Conservation (phyloP, 192 early-diverging fungal species). For the Allomyces javanicus region DNA sequence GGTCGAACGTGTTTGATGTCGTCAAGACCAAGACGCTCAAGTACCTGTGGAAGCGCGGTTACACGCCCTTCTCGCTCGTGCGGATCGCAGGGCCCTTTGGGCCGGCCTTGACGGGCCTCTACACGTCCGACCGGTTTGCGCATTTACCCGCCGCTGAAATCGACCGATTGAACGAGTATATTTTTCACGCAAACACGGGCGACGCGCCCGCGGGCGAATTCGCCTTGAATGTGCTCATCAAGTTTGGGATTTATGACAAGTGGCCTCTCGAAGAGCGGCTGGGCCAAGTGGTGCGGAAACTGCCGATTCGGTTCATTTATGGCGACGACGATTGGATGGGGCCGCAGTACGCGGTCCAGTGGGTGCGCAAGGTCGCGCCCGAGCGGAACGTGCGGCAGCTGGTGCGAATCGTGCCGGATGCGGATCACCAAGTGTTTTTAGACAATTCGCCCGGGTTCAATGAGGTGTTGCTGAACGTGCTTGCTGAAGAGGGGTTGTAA, state of each 20-base stretch:
- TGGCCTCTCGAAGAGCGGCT: constrained; percentile 50
- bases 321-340: constrained; percentile 81
- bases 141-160: constrained; percentile 45
- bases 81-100: constrained; percentile 60
- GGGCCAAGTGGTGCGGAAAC: constrained; percentile 15
- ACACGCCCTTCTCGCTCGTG: constrained; percentile 62
- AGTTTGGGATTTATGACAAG: constrained; percentile 64
- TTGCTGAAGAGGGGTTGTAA: too few species aligned
- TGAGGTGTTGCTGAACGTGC: too few species aligned
- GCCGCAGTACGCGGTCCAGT: constrained; percentile 41
- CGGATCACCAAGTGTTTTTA: constrained; percentile 63
- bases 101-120: constrained; percentile 25
- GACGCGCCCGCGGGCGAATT: constrained; percentile 64
- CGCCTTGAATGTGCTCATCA: constrained; percentile 52
- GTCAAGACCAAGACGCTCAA: constrained; percentile 9
- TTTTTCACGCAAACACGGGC: constrained; percentile 52
- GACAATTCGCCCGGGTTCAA: constrained; percentile 55
- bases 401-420: constrained; percentile 1
- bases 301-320: constrained; percentile 63
- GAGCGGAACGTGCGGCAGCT: constrained; percentile 9
- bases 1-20: too few species aligned
- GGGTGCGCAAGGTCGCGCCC: not conserved
- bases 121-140: constrained; percentile 38
- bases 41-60: constrained; percentile 53
- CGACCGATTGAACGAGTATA: constrained; percentile 49